Evolutionary conservation across 768 basidiomycete species (phyloP).

Genomic region (Vishniacozyma victoriae): DNA sequence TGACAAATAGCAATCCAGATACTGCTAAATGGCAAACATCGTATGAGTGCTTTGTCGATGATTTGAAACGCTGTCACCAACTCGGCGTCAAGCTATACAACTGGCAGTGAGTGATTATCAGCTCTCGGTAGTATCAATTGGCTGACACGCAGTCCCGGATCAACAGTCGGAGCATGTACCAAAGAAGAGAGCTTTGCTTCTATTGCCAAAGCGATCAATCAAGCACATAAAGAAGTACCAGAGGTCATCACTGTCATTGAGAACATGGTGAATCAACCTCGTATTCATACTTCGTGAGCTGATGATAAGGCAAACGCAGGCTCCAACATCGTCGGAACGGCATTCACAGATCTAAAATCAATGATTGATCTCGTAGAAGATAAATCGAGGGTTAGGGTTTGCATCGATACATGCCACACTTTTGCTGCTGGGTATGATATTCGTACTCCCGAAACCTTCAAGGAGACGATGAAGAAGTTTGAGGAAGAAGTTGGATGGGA

Average conservation of each 20-base stretch:
- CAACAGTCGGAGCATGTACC: slow-evolving; percentile 66
- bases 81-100: slow-evolving; percentile 72
- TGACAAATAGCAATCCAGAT: slow-evolving; percentile 60
- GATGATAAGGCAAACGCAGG: slow-evolving; percentile 53
- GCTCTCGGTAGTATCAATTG: neutral
- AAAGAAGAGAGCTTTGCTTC: slow-evolving; percentile 57
- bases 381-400: slow-evolving; percentile 71
- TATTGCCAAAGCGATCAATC: slow-evolving; percentile 69
- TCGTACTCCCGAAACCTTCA: slow-evolving; percentile 64
- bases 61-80: slow-evolving; percentile 68
- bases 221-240: slow-evolving; percentile 61
- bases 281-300: neutral
- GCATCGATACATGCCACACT: slow-evolving; percentile 80
- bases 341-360: slow-evolving; percentile 60
- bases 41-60: slow-evolving; percentile 69
- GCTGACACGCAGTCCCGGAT: slow-evolving; percentile 59
- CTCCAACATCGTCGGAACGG: slow-evolving; percentile 65
- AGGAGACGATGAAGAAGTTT: slow-evolving; percentile 64
- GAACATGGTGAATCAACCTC: slow-evolving; percentile 60
- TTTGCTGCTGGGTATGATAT: slow-evolving; percentile 82
- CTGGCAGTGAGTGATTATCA: slow-evolving; percentile 63
- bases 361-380: slow-evolving; percentile 69
- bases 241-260: slow-evolving; percentile 65
- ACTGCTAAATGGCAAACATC: slow-evolving; percentile 41
- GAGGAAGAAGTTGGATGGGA: slow-evolving; percentile 62